A percentile compares a stretch with the other conserved stretches of the same genome.
Evolutionary conservation across 75 land plant species (phyloP).

Genomic region (Larix kaempferi): DNA sequence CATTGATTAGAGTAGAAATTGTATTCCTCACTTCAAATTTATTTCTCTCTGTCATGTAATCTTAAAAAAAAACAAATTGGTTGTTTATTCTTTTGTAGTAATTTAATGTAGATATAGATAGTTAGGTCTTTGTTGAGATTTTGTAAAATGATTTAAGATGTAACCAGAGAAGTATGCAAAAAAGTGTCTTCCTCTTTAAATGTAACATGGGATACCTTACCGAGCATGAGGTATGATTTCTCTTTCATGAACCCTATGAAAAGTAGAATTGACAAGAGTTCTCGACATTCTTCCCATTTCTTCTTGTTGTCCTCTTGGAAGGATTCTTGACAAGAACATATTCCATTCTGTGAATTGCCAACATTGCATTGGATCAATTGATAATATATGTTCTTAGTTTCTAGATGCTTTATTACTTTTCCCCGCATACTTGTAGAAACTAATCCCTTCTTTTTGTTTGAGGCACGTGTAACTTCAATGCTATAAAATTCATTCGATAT

Average conservation of each 20-base stretch:
- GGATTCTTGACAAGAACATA: neutral
- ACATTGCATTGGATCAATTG: constrained; percentile 7
- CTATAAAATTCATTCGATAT: neutral
- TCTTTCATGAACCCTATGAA: constrained; percentile 12
- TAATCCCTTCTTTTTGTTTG: neutral
- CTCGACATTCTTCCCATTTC: constrained; percentile 58
- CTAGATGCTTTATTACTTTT: neutral
- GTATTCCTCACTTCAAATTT: no score
- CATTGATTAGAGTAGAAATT: no score
- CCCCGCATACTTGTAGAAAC: neutral
- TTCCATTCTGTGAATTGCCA: neutral
- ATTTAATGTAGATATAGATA: no score
- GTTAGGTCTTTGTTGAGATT: no score
- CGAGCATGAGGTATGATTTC: no score
- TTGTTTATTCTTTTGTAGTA: no score
- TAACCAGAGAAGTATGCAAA: no score
- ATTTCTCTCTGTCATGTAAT: no score
- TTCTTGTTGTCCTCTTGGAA: constrained; percentile 38
- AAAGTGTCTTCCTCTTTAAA: no score
- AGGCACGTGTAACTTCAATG: neutral
- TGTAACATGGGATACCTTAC: no score
- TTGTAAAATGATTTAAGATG: no score
- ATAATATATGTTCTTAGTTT: neutral
- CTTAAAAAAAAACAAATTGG: no score
- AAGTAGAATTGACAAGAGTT: constrained; percentile 37